phyloP scores from a whole-genome alignment of 176 grass and related monocot species.

The Phyllostachys edulis region DNA sequence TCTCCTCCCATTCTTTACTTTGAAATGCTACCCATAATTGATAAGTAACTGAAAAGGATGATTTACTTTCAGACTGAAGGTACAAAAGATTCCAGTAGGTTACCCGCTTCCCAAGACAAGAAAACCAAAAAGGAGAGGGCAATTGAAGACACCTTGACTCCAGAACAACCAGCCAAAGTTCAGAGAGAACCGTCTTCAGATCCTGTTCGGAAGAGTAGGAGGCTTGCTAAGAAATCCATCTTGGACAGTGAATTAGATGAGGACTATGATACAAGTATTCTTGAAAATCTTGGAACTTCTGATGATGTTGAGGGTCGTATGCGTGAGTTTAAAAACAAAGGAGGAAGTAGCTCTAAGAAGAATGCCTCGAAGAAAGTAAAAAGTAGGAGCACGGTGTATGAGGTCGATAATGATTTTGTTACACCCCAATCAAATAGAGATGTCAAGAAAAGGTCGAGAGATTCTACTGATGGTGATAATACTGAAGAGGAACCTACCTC shows the following conservation, averaged over 20 bases:
- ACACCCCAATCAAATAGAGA: slow-evolving; percentile 40
- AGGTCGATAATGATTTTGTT: slow-evolving; percentile 44
- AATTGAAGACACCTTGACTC: slow-evolving; percentile 34
- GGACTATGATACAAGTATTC: slow-evolving; percentile 39
- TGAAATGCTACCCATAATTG: not conserved
- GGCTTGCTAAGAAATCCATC: slow-evolving; percentile 55
- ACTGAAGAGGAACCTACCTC: slow-evolving; percentile 55
- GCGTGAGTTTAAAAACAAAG: slow-evolving; percentile 35
- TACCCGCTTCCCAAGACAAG: slow-evolving; percentile 40
- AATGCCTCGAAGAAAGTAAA: slow-evolving; percentile 44
- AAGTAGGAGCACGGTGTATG: slow-evolving; percentile 30
- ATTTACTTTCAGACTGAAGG: slow-evolving; percentile 41
- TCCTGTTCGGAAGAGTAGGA: slow-evolving; percentile 75
- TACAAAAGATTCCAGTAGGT: slow-evolving; percentile 36
- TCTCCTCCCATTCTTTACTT: not conserved
- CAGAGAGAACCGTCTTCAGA: slow-evolving; percentile 42
- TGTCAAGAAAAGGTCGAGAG: slow-evolving; percentile 46
- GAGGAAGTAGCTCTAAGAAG: slow-evolving; percentile 44
- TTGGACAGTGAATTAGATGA: slow-evolving; percentile 53
- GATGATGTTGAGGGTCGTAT: slow-evolving; percentile 20
- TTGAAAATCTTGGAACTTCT: slow-evolving; percentile 39
- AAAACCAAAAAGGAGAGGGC: slow-evolving; percentile 37
- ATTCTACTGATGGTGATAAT: slow-evolving; percentile 50
- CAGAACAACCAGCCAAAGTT: slow-evolving; percentile 38
- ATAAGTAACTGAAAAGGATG: slow-evolving; percentile 23